Evolutionary conservation across 1,284 basidiomycete genomes (phyloP), one percentile per base, ranked within the genome.

Genomic region (Inonotus hispidus): DNA sequence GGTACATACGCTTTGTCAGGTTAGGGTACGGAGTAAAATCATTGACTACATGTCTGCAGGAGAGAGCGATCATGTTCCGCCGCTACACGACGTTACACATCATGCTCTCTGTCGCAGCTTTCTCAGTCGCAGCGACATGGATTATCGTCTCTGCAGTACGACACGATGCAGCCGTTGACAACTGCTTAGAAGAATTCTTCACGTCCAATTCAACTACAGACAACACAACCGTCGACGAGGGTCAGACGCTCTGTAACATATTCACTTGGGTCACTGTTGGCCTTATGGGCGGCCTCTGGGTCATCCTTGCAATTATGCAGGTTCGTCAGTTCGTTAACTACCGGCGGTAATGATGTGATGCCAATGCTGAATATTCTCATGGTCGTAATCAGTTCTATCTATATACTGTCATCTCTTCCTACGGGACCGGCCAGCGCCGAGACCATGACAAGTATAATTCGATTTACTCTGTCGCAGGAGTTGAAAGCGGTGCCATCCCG

Each of bases 241-340:
- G 82, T 7, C 72, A 85, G 52, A 84, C 81, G 1, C 77, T 96
- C 16, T 96, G 94, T 74, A 79, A 87, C 56, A 88, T 95, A 58
- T 94, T 96, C 70, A 80, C 92, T 6, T 96, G 92, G 92, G 89
- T 92, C 4, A 89, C 92, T 69, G 77, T 96, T n/a, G 94, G 94
- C 39, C 76, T 96, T 64, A 95, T 96, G 92, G 89, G 80, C 21
- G 90, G 83, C 3, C 75, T 95, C 19, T 96, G 92, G 90, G 72
- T 89, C 5, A 70, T 95, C 11, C 77, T 96, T 32, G 83, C 82
- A 23, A 76, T 90, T 58, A 77, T 90, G 57, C 92, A 95, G 74
- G 87, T 89, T 70, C 67, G 79, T 69, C 67, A 68, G 72, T 58
- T 27, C 61, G 69, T 64, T 72, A 60, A 66, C 29, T 41, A 38